phyloP scores from a whole-genome alignment of 2,329 filamentous ascomycete genomes.

The Plectosphaerella plurivora region DNA sequence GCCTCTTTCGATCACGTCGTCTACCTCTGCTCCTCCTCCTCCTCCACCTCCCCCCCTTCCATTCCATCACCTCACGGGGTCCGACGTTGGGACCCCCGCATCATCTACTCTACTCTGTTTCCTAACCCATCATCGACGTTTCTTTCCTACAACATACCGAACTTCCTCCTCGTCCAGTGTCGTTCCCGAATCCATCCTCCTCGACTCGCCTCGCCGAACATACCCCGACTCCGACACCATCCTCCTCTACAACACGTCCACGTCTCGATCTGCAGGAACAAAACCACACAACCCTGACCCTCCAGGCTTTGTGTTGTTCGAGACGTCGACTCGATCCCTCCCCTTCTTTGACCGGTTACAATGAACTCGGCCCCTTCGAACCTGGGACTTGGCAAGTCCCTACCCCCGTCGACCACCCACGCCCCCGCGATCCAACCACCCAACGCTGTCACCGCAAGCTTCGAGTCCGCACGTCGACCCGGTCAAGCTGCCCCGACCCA shows the following conservation, averaged over 20 bases:
- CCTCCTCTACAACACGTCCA: no score
- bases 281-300: no score
- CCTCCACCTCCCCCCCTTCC: slow-evolving; percentile 20
- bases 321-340: not conserved
- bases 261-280: no score
- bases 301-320: no score
- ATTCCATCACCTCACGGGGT: slow-evolving; percentile 28
- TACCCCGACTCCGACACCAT: no score
- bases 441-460: slow-evolving; percentile 37
- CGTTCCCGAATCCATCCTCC: not conserved
- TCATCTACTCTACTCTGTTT: slow-evolving; percentile 6
- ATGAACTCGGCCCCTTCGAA: slow-evolving; percentile 27
- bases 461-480: slow-evolving; percentile 47
- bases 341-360: slow-evolving; percentile 1
- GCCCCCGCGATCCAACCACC: slow-evolving; percentile 28
- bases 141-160: not conserved
- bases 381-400: slow-evolving; percentile 42
- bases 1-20: slow-evolving; percentile 28
- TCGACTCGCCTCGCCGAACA: not conserved
- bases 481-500: slow-evolving; percentile 28
- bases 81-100: slow-evolving; percentile 27
- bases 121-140: slow-evolving; percentile 1
- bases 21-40: slow-evolving; percentile 21
- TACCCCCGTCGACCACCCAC: slow-evolving; percentile 37
- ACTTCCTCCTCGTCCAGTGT: not conserved